phyloP scores from a whole-genome alignment of 2,329 filamentous ascomycete genomes.

The Xylariales sp. region DNA sequence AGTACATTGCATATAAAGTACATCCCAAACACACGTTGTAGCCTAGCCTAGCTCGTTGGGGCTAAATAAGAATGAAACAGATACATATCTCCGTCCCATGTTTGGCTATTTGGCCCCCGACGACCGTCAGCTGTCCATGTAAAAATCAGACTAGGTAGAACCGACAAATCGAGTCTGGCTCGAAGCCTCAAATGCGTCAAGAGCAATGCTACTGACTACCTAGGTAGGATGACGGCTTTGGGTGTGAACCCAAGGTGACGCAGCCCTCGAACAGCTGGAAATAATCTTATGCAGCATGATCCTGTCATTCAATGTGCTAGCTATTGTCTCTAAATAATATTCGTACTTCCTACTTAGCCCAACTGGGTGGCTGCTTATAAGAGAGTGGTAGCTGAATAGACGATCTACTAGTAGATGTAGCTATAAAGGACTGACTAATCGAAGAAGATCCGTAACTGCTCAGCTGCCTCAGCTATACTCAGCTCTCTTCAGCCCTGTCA shows the following conservation, averaged over 20 bases:
- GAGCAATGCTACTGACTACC: too few relatives aligned
- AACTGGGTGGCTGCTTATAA: neutral
- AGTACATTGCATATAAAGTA: slow-evolving; percentile 11
- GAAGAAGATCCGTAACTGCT: slow-evolving; percentile 8
- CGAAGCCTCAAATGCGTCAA: too few relatives aligned
- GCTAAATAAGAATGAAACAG: slow-evolving; percentile 7
- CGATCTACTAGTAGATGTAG: too few relatives aligned
- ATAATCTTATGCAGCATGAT: slow-evolving; percentile 22
- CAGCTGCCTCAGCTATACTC: slow-evolving; percentile 29
- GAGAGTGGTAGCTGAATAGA: slow-evolving; percentile 20
- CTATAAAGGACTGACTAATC: neutral
- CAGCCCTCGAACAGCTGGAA: slow-evolving; percentile 13
- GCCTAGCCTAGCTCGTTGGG: neutral
- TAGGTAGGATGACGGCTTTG: neutral
- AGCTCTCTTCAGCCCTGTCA: slow-evolving; percentile 23
- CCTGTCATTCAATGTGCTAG: slow-evolving; percentile 25
- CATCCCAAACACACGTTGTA: neutral
- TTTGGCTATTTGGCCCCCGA: neutral
- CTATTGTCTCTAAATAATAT: neutral
- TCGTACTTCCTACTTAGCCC: neutral
- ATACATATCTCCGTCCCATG: neutral
- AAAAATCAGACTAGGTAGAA: too few relatives aligned
- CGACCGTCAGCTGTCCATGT: too few relatives aligned
- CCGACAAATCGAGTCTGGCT: too few relatives aligned
- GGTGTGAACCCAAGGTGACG: slow-evolving; percentile 23